phyloP scores from a whole-genome alignment of 139 green algal species.

The Limnomonas spitsbergensis region DNA sequence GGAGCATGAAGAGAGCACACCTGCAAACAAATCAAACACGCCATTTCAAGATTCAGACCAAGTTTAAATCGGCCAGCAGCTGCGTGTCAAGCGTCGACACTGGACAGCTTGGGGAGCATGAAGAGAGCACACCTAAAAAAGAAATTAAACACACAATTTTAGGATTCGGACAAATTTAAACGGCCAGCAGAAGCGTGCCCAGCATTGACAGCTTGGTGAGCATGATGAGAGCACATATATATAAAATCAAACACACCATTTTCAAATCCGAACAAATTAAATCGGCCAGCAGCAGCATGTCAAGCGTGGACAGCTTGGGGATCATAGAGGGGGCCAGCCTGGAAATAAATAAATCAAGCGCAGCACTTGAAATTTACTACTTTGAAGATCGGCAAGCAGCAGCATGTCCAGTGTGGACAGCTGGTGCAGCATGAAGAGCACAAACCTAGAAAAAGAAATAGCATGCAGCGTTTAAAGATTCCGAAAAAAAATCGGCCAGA shows the following conservation, averaged over 20 bases:
- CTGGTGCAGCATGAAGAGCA: slow-evolving; percentile 44
- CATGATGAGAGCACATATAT: slow-evolving; percentile 42
- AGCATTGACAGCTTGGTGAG: slow-evolving; percentile 54
- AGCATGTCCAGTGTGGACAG: slow-evolving; percentile 66
- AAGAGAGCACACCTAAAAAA: slow-evolving; percentile 41
- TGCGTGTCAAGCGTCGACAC: slow-evolving; percentile 71
- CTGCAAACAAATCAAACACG: slow-evolving; percentile 6
- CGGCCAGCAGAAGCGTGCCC: slow-evolving; percentile 61
- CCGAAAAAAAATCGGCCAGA: no score
- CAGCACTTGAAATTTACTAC: no score
- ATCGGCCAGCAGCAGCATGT: slow-evolving; percentile 61
- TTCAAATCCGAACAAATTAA: slow-evolving; percentile 60
- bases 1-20: slow-evolving; percentile 49
- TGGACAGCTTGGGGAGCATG: slow-evolving; percentile 47
- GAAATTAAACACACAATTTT: neutral
- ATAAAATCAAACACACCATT: neutral
- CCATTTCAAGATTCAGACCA: slow-evolving; percentile 32
- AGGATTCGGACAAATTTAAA: neutral
- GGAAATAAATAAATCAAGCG: slow-evolving; percentile 3
- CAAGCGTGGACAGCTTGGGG: slow-evolving; percentile 52
- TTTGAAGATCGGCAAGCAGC: slow-evolving; percentile 27
- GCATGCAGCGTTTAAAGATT: no score
- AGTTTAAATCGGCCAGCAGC: slow-evolving; percentile 58
- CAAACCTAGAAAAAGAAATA: no score
- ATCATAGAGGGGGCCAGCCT: slow-evolving; percentile 47